Percentiles rank a stretch among this genome's conserved stretches.
These are phyloP conservation scores for Rhizopogon vesiculosus DNA, from an alignment of 768 basidiomycete species.

Conservation along the genomic window DNA sequence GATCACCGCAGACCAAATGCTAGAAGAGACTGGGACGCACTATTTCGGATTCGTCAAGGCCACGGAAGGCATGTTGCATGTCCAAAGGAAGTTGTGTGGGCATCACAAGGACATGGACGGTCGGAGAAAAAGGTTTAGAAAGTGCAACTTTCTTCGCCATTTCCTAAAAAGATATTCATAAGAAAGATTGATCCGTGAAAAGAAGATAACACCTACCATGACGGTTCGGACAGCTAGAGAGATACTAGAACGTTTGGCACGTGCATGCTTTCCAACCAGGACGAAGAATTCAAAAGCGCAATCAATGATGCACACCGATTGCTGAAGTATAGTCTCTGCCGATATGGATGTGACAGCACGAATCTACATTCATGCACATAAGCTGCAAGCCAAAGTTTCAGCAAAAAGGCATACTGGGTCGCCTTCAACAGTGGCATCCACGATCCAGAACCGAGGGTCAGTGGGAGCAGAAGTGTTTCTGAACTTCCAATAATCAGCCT, in stretches of 20 bases:
- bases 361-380: constrained; percentile 34
- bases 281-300: constrained; percentile 81
- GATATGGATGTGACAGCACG: constrained; percentile 38
- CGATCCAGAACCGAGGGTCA: constrained; percentile 57
- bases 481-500: constrained; percentile 84
- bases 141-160: constrained; percentile 48
- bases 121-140: constrained; percentile 63
- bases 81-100: constrained; percentile 75
- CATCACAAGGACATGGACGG: constrained; percentile 67
- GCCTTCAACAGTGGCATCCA: constrained; percentile 35
- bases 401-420: constrained; percentile 34
- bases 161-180: constrained; percentile 33
- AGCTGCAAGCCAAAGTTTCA: constrained; percentile 3
- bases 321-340: constrained; percentile 31
- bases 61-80: constrained; percentile 60
- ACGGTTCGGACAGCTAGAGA: constrained; percentile 55
- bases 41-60: constrained; percentile 57
- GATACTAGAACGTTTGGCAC: constrained; percentile 56
- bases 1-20: background rate
- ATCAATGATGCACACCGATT: constrained; percentile 62
- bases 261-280: constrained; percentile 62
- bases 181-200: background rate
- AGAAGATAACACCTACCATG: constrained; percentile 34
- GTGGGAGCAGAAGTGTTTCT: constrained; percentile 34
- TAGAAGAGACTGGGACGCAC: constrained; percentile 29